Evolutionary conservation across 768 basidiomycete genomes (phyloP), one percentile per base, ranked within the genome.

Genomic region (Tephrocybe sp.): DNA sequence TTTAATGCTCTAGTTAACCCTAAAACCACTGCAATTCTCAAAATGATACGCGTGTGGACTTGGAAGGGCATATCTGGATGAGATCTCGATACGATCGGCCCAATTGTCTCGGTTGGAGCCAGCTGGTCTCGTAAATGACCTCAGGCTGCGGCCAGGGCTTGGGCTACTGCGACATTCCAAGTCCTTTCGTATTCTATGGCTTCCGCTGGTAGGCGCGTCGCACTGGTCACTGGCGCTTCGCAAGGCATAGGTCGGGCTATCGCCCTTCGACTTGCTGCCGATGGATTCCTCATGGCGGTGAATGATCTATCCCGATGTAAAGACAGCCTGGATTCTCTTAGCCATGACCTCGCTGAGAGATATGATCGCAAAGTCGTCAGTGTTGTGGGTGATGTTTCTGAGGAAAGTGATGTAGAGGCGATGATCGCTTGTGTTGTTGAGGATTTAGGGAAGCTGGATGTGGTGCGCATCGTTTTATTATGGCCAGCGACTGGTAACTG

Each of bases 181-280:
- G 7, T 4, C 7, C 26, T 26, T 26, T 26, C 26, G 3, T 26
- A n/a, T 26, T 26, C 26, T 26, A 52, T 55, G 57, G 7, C 46
- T 12, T 47, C 49, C 36, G 51, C 55, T 33, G 56, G 68, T 13
- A 26, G 26, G 26, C 26, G 26, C 26, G 61, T 72, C 39, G 67
- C 65, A 16, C 40, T 64, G 14, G 60, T 68, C 13, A 68, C 67
- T 5, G 67, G 67, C 23, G 61, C 68, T 19, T 62, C 60, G n/a
- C 56, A 63, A 53, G 69, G 68, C 22, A 68, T 71, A 12, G 69
- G 69, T n/a, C 49, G 53, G 14, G 60, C 58, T 1, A 64, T 68
- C 14, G 67, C 67, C 0, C 59, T 69, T 5, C 55, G 61, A 3
- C 59, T 71, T 5, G 69, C 69, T 5, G 53, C 62, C 1, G 68